Base-by-base conservation (phyloP, 2,329 filamentous ascomycete genomes). In the Massarina eburnea region DNA sequence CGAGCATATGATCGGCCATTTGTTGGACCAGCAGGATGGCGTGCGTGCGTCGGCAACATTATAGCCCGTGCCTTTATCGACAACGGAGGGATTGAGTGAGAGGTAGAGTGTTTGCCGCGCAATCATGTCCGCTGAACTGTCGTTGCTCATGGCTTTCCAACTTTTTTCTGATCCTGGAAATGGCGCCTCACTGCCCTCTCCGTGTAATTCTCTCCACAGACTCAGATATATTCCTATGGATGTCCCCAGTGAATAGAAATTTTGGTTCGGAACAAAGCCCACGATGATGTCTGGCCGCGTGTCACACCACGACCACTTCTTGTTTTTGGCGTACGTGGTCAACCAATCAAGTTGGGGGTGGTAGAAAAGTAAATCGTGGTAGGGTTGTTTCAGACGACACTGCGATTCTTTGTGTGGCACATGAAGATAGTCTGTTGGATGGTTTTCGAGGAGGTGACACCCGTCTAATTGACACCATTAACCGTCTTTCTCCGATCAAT, bases 1-100 rank as follows among this genome's bases (percentile, higher is more conserved):
- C 2, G 66, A 61, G 55, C 73, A 75, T 20, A 77, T 61, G 3
- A 72, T 55, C 1, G 74, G 73, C 75, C 74, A 78, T 49, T 75
- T 75, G 8, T 55, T 41, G 8, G 63, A 64, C 74, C 75, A 77
- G 48, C 63, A 54, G 0, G 66, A 66, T 0, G 60, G 51, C 5
- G 59, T 57, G 35, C 62, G 68, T 39, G 71, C 68, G 21, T 75
- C 66, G 29, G 71, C 74, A 2, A 70, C 67, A 48, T 77, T 77
- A 58, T 70, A 77, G 46, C 61, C 41, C 48, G 66, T 46, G 55
- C 64, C 45, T 47, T 70, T 52, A 62, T 68, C 41, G 39, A 49
- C 55, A 61, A 52, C 59, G 24, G 67, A 62, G 0, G 68, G 63
- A 29, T 66, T 61, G n/a, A 76, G 62, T 1, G 67, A 70, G 6